Percentiles rank a stretch among this genome's conserved stretches.
Conservation (phyloP, 176 grass and related monocot species). For the Bonia amplexicaulis region DNA sequence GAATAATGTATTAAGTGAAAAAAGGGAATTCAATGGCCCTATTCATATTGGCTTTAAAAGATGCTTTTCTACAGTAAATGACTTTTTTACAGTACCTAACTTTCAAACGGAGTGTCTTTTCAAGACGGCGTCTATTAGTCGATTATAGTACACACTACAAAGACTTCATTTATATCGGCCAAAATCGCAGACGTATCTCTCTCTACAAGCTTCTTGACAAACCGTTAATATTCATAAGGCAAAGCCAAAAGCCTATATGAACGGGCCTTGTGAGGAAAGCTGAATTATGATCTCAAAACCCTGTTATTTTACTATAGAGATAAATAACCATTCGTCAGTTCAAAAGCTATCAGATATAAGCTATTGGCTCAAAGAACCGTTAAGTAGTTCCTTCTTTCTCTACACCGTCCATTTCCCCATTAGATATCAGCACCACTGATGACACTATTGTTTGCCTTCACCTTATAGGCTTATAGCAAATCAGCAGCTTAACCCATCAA, state of each 20-base stretch:
- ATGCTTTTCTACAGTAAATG: too few relatives aligned
- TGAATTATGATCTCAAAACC: background rate
- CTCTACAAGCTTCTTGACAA: too few relatives aligned
- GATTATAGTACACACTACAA: too few relatives aligned
- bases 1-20: background rate
- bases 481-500: background rate
- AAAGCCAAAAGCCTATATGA: too few relatives aligned
- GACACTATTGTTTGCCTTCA: background rate
- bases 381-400: constrained; percentile 19
- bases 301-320: background rate
- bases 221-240: too few relatives aligned
- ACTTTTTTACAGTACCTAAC: too few relatives aligned
- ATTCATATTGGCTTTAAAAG: too few relatives aligned
- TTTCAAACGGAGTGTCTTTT: too few relatives aligned
- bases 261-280: background rate
- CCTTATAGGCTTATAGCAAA: background rate
- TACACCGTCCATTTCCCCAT: background rate
- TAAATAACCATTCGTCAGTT: background rate
- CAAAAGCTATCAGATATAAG: constrained; percentile 5
- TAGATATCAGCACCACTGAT: background rate
- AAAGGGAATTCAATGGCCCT: background rate
- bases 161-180: too few relatives aligned
- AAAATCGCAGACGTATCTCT: too few relatives aligned
- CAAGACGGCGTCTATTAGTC: too few relatives aligned
- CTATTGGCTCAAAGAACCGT: constrained; percentile 12